Conservation (phyloP, 2,329 filamentous ascomycete genomes). For the Zymoseptoria ardabiliae region DNA sequence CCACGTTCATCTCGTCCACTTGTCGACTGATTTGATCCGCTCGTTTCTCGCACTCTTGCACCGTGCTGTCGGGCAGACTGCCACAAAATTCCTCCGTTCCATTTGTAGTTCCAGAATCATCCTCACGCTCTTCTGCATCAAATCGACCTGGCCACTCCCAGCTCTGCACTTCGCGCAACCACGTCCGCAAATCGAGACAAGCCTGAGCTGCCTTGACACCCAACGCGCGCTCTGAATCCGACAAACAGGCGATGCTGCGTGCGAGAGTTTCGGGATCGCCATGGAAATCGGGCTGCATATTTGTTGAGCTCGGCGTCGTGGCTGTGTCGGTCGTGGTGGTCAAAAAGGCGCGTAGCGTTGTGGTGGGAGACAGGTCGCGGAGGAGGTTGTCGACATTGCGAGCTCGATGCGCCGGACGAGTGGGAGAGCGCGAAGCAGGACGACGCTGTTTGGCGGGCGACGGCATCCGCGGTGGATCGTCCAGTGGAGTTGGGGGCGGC, state of each 20-base stretch:
- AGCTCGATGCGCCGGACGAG: constrained; percentile 13
- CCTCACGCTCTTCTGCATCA: constrained; percentile 30
- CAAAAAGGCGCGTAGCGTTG: constrained; percentile 56
- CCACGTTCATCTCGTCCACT: constrained; percentile 64
- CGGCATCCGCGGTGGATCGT: constrained; percentile 23
- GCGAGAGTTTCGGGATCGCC: constrained; percentile 34
- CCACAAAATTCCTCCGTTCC: constrained; percentile 53
- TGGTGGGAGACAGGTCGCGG: constrained; percentile 52
- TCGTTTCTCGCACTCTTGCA: constrained; percentile 62
- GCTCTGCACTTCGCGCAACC: constrained; percentile 63
- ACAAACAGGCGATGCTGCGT: constrained; percentile 55
- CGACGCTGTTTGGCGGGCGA: constrained; percentile 15
- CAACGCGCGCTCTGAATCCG: constrained; percentile 61
- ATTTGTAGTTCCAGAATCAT: constrained; percentile 7
- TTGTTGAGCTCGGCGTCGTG: background rate
- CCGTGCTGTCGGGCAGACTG: constrained; percentile 57
- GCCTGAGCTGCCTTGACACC: constrained; percentile 63
- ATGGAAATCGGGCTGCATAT: background rate
- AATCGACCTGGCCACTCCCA: constrained; percentile 53
- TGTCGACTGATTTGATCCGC: constrained; percentile 65
- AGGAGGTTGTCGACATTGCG: constrained; percentile 42
- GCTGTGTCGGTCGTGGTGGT: constrained; percentile 24
- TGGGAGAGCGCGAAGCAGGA: constrained; percentile 25
- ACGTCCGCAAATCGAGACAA: constrained; percentile 63
- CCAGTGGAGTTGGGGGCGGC: constrained; percentile 23